phyloP scores from a whole-genome alignment of 805 yeast species.

The Cyberlindnera misumaiensis region DNA sequence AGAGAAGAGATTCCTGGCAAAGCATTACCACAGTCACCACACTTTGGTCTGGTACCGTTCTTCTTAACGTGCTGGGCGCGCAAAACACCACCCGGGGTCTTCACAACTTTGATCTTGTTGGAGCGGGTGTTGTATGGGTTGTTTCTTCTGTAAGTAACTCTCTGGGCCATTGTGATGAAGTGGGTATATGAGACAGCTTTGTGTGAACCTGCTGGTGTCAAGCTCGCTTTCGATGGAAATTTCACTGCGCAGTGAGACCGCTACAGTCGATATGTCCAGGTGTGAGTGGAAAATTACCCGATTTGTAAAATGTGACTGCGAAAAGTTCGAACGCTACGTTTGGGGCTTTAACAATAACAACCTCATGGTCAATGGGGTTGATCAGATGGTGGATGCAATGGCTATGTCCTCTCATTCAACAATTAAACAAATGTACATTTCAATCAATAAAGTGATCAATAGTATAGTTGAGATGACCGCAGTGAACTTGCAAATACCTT shows the following conservation, averaged over 20 bases:
- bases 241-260: background rate
- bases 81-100: constrained; percentile 99
- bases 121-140: constrained; percentile 99
- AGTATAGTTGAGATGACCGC: constrained; percentile 13
- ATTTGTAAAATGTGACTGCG: constrained; percentile 14
- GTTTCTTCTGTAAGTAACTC: constrained; percentile 98
- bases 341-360: background rate
- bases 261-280: background rate
- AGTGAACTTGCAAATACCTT: constrained; percentile 27
- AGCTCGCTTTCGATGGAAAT: background rate
- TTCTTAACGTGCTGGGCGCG: constrained; percentile 95
- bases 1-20: constrained; percentile 84
- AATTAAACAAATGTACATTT: constrained; percentile 24
- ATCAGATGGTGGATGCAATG: background rate
- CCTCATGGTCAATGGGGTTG: no score
- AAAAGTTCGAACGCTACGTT: background rate
- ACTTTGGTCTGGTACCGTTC: constrained; percentile 69
- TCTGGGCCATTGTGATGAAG: constrained; percentile 75
- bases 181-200: background rate
- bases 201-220: background rate
- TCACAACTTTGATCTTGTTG: constrained; percentile 97
- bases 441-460: constrained; percentile 12
- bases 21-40: constrained; percentile 75
- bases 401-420: background rate
- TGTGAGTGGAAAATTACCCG: constrained; percentile 8